Evolutionary conservation across 2,329 filamentous ascomycete genomes (phyloP).

Genomic region (Colletotrichum brevisporum): DNA sequence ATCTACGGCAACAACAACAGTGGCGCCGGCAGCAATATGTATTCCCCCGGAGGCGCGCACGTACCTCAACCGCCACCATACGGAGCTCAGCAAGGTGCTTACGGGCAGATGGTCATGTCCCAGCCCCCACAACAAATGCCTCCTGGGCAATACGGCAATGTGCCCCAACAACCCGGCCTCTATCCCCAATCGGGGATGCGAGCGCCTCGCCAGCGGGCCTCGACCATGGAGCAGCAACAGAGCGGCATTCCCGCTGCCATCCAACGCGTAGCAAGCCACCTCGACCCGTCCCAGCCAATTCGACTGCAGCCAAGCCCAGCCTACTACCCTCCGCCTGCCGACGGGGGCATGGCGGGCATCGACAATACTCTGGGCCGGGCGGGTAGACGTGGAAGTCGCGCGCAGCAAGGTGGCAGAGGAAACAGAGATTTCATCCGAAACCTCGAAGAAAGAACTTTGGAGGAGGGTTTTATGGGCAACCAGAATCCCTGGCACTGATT

Average conservation of each 20-base stretch:
- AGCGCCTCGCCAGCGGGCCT: slow-evolving; percentile 87
- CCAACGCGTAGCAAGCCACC: slow-evolving; percentile 93
- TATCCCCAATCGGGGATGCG: slow-evolving; percentile 76
- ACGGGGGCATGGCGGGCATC: slow-evolving; percentile 77
- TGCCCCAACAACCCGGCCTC: slow-evolving; percentile 68
- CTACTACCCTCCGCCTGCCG: slow-evolving; percentile 94
- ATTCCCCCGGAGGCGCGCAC: slow-evolving; percentile 71
- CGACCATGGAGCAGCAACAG: slow-evolving; percentile 96
- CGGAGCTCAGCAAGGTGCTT: slow-evolving; percentile 78
- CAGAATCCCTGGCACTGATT: slow-evolving; percentile 77
- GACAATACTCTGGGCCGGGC: slow-evolving; percentile 70
- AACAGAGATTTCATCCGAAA: slow-evolving; percentile 95
- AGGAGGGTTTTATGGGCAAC: slow-evolving; percentile 87
- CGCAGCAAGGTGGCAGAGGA: slow-evolving; percentile 70
- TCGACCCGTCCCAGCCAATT: slow-evolving; percentile 95
- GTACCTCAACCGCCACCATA: slow-evolving; percentile 83
- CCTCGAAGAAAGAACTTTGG: slow-evolving; percentile 92
- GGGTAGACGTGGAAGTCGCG: slow-evolving; percentile 82
- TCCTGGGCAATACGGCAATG: slow-evolving; percentile 72
- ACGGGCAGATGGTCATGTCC: slow-evolving; percentile 81
- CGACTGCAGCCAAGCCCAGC: slow-evolving; percentile 94
- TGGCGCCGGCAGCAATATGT: slow-evolving; percentile 82
- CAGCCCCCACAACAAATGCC: slow-evolving; percentile 77
- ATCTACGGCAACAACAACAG: slow-evolving; percentile 84
- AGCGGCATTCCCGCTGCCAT: slow-evolving; percentile 93